Evolutionary conservation across 164 flowering plant species (phyloP), one percentile per base, ranked within the genome.

Genomic region (Stephania japonica): DNA sequence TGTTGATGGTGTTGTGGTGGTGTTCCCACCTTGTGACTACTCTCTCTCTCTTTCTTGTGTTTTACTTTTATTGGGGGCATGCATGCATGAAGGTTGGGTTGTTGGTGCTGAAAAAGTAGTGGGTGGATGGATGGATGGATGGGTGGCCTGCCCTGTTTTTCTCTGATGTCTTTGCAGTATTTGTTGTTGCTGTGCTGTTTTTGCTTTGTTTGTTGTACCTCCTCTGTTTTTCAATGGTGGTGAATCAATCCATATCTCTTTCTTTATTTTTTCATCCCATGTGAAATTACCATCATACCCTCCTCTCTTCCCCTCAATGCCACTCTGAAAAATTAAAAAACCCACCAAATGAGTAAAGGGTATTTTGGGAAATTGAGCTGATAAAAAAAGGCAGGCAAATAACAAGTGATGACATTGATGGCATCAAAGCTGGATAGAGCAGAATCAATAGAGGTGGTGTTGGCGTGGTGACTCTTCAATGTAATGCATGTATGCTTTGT

Each of bases 111-210:
- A 70, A 73, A 65, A 68, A 69, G 75, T 27, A 53, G 67, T 50
- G 62, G 64, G 71, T 53, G 68, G 42, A 68, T 75, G 72, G 69
- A 68, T 62, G 77, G 53, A 14, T 9, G 53, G 53, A 9, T 47
- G 53, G 53, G 1, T 47, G 53, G 53, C 53, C 13, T 32, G 38
- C 38, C n/a, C 68, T 25, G 61, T 63, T 69, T 44, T 69, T 70
- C 78, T 71, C 78, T 71, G 77, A 76, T 74, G 75, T 73, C 72
- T 66, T 32, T 32, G 38, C 38, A 32, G 38, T 32, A 32, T 32
- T 32, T 32, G 38, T 32, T 32, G 38, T 32, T 32, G 38, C 38
- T 32, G 38, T 77, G 79, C 69, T 68, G 80, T 71, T 75, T 73
- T 62, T 68, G 75, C 32, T 74, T 75, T 64, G 38, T 32, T 32